Conservation (phyloP, 208 protist species). For the Crithidia brevicula region DNA sequence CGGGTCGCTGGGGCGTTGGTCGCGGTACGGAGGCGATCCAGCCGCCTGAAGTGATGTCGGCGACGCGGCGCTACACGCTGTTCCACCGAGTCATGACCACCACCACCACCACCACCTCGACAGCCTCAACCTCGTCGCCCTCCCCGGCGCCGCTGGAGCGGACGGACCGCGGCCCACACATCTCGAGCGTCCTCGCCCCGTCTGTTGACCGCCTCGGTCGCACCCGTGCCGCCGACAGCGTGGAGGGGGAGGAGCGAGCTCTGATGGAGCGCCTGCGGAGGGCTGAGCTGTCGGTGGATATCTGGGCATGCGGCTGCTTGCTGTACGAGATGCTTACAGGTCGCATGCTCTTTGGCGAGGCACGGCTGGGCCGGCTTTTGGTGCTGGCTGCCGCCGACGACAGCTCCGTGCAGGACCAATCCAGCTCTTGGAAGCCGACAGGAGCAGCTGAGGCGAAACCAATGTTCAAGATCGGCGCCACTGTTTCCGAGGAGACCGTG, state of each 20-base stretch:
- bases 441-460: not conserved
- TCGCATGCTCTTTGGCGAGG: slow-evolving; percentile 80
- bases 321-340: slow-evolving; percentile 88
- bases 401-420: not conserved
- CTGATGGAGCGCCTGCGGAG: slow-evolving; percentile 37
- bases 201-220: slow-evolving; percentile 13
- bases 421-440: slow-evolving; percentile 1
- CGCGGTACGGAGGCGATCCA: slow-evolving; percentile 84
- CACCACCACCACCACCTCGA: not conserved
- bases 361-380: slow-evolving; percentile 59
- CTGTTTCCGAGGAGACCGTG: not conserved
- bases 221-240: slow-evolving; percentile 9
- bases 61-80: slow-evolving; percentile 55
- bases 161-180: slow-evolving; percentile 1
- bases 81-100: slow-evolving; percentile 39
- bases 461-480: not conserved
- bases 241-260: slow-evolving; percentile 20
- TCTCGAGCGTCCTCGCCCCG: not conserved
- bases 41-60: slow-evolving; percentile 72
- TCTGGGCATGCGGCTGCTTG: slow-evolving; percentile 85
- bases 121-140: not conserved
- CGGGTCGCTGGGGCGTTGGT: slow-evolving; percentile 58
- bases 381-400: slow-evolving; percentile 37
- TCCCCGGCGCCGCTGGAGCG: slow-evolving; percentile 10
- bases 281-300: slow-evolving; percentile 74